Conservation (phyloP, 2,329 filamentous ascomycete species). For the Aureobasidium musti region DNA sequence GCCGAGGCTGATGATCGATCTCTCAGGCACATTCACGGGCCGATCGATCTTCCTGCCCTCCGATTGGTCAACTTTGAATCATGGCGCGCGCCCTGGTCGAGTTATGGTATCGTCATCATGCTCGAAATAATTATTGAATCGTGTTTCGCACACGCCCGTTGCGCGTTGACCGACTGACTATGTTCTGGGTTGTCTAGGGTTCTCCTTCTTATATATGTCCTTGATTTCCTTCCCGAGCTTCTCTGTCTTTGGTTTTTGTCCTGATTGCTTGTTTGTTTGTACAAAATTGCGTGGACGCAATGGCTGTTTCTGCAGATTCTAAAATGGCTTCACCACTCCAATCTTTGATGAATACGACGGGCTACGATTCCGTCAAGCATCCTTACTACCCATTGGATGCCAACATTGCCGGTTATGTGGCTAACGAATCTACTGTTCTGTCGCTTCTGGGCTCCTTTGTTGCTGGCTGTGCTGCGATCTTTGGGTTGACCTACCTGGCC, state of each 20-base stretch:
- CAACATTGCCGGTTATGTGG: slow-evolving; percentile 62
- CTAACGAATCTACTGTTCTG: slow-evolving; percentile 64
- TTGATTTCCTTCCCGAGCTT: not conserved
- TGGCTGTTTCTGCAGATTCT: not conserved
- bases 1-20: slow-evolving; percentile 5
- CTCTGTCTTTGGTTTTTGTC: not conserved
- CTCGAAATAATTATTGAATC: slow-evolving; percentile 6
- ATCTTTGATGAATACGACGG: slow-evolving; percentile 7
- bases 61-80: slow-evolving; percentile 13
- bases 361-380: slow-evolving; percentile 47
- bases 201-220: not conserved
- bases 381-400: slow-evolving; percentile 72
- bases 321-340: slow-evolving; percentile 18
- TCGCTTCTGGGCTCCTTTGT: slow-evolving; percentile 63
- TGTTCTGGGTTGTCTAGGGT: not conserved
- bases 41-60: not conserved
- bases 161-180: slow-evolving; percentile 13
- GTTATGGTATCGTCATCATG: slow-evolving; percentile 17
- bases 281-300: not conserved
- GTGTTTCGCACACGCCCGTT: slow-evolving; percentile 11
- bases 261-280: not conserved
- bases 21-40: slow-evolving; percentile 4
- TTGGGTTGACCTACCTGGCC: slow-evolving; percentile 58
- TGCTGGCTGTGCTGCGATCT: slow-evolving; percentile 57
- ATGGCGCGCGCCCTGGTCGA: not conserved